Conservation (phyloP, 305 asterid species). For the Fraxinus ornus region DNA sequence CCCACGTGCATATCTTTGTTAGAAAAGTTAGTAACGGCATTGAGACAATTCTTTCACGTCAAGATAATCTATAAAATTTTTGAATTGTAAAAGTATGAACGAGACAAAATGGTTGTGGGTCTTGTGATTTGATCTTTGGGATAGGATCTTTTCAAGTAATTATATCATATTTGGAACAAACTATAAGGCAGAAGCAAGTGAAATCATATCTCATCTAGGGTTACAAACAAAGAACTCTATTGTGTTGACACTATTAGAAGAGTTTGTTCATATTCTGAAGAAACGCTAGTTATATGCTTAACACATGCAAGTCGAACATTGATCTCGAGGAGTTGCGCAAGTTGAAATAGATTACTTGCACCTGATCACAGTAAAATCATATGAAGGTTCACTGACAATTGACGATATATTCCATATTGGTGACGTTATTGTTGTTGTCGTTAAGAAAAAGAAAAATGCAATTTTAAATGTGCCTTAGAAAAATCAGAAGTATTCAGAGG, state of each 20-base stretch:
- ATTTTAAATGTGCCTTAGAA: not conserved
- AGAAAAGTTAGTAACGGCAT: not conserved
- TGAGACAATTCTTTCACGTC: not conserved
- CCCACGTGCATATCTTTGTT: not conserved
- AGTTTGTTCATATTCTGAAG: not conserved
- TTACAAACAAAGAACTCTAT: not conserved
- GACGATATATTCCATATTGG: not conserved
- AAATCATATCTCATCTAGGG: not conserved
- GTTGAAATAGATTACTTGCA: not conserved
- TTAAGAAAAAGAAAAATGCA: not conserved
- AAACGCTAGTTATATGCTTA: not conserved
- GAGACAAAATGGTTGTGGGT: not conserved
- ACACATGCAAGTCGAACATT: not conserved
- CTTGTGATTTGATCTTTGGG: not conserved
- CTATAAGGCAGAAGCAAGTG: not conserved
- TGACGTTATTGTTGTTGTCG: not conserved
- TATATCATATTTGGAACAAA: not conserved
- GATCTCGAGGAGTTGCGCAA: not conserved
- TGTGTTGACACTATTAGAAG: too few relatives aligned
- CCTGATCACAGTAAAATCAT: not conserved
- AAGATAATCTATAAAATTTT: not conserved
- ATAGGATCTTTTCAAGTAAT: not conserved
- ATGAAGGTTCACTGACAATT: not conserved
- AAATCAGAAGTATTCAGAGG: not conserved
- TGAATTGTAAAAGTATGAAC: not conserved